Conservation (phyloP, 2,329 filamentous ascomycete species). For the Aspergillus quadricinctus region DNA sequence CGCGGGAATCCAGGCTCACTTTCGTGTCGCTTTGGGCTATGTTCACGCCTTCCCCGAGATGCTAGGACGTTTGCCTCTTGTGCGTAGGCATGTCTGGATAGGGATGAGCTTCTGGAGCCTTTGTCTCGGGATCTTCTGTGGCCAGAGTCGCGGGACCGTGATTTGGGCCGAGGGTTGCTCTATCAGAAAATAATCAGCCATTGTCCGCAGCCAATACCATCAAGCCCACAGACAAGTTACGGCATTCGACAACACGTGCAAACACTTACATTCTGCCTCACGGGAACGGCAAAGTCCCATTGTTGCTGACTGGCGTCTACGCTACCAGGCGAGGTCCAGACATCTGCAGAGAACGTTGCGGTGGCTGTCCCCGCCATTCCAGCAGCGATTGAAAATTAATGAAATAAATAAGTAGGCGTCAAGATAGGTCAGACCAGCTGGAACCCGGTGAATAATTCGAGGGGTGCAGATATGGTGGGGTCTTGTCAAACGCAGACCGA, state of each 20-base stretch:
- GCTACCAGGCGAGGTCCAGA: constrained; percentile 33
- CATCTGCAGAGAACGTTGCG: constrained; percentile 36
- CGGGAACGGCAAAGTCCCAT: constrained; percentile 38
- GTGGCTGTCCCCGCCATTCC: constrained; percentile 41
- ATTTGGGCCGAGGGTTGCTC: constrained; percentile 26
- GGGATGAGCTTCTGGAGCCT: constrained; percentile 37
- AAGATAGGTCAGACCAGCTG: constrained; percentile 32
- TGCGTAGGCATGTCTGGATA: constrained; percentile 27
- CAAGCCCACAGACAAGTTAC: not conserved
- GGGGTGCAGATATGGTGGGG: constrained; percentile 1
- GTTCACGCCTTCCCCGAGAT: constrained; percentile 32
- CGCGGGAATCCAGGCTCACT: constrained; percentile 37
- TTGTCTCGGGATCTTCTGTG: constrained; percentile 27
- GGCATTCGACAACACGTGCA: not conserved
- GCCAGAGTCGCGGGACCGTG: constrained; percentile 36
- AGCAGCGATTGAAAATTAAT: constrained; percentile 11
- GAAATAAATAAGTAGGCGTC: constrained; percentile 3
- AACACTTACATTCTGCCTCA: constrained; percentile 30
- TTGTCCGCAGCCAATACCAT: not conserved
- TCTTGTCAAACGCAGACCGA: constrained; percentile 10
- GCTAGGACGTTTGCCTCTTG: constrained; percentile 27
- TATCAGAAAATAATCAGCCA: constrained; percentile 17
- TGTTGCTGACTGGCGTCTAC: constrained; percentile 27
- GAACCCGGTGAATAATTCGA: constrained; percentile 14
- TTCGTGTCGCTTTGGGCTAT: constrained; percentile 31